phyloP scores from a whole-genome alignment of 768 basidiomycete genomes.

The Rhodocollybia butyracea region DNA sequence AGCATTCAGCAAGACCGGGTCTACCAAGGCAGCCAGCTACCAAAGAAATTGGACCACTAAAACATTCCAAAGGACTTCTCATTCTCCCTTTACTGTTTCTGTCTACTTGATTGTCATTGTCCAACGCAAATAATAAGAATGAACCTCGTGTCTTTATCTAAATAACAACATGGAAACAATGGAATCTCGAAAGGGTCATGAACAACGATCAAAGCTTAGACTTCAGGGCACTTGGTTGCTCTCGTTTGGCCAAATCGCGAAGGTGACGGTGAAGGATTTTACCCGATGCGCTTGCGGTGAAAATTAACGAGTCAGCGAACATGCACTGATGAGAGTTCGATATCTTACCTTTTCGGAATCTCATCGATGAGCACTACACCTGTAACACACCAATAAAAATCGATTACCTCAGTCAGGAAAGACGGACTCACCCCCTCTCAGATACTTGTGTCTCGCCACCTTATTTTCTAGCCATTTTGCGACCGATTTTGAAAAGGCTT shows the following conservation, averaged over 20 bases:
- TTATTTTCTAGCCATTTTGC: conserved; percentile 61
- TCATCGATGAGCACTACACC: conserved; percentile 60
- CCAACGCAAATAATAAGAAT: no score
- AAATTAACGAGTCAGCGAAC: neutral
- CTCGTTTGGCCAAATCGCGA: conserved; percentile 61
- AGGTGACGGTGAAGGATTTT: conserved; percentile 83
- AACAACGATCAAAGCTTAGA: neutral
- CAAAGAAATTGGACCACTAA: no score
- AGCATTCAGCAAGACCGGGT: no score
- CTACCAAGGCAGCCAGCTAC: no score
- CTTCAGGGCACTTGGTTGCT: conserved; percentile 22
- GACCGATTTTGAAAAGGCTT: conserved; percentile 46
- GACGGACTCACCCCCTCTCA: conserved; percentile 60
- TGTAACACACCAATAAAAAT: conserved; percentile 16
- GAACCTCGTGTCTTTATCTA: no score
- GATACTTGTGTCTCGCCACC: conserved; percentile 71
- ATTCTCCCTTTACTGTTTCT: no score
- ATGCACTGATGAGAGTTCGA: neutral
- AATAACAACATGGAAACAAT: no score
- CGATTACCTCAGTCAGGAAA: neutral
- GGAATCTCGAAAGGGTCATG: no score
- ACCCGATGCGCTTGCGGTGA: conserved; percentile 59
- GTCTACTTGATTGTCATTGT: no score
- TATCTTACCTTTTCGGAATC: conserved; percentile 49
- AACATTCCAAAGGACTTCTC: no score